phyloP scores from a whole-genome alignment of 106 monocot species.

The Dendrobium nobile region DNA sequence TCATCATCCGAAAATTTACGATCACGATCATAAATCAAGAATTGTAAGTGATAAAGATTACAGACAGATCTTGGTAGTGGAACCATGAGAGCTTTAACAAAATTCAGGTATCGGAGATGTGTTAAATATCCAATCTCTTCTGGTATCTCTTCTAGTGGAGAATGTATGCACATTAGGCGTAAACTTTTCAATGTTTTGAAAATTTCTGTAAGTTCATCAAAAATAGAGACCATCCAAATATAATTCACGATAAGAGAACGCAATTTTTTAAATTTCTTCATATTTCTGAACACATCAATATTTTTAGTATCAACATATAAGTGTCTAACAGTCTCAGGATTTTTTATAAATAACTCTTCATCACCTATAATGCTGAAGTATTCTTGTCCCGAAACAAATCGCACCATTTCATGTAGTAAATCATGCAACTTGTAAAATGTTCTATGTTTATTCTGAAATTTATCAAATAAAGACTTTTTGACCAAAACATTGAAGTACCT shows the following conservation, averaged over 20 bases:
- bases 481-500: conserved; percentile 18
- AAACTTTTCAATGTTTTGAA: not conserved
- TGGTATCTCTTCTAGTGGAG: not conserved
- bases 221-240: not conserved
- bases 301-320: conserved; percentile 3
- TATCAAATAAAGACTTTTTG: conserved; percentile 18
- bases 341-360: not conserved
- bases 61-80: too few species aligned
- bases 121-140: not conserved
- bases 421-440: conserved; percentile 18
- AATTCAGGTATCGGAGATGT: too few species aligned
- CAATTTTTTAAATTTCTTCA: conserved; percentile 5
- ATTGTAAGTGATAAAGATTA: too few species aligned
- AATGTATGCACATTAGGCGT: not conserved
- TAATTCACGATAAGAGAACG: conserved; percentile 5
- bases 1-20: too few species aligned
- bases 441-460: not conserved
- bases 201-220: not conserved
- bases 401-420: conserved; percentile 19
- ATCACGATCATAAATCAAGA: too few species aligned
- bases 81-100: too few species aligned
- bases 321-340: conserved; percentile 14
- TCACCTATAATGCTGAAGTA: conserved; percentile 9
- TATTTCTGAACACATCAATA: not conserved
- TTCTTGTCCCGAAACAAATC: conserved; percentile 11